Conservation (phyloP, 306 rosid species). For the Sophora flavescens region DNA sequence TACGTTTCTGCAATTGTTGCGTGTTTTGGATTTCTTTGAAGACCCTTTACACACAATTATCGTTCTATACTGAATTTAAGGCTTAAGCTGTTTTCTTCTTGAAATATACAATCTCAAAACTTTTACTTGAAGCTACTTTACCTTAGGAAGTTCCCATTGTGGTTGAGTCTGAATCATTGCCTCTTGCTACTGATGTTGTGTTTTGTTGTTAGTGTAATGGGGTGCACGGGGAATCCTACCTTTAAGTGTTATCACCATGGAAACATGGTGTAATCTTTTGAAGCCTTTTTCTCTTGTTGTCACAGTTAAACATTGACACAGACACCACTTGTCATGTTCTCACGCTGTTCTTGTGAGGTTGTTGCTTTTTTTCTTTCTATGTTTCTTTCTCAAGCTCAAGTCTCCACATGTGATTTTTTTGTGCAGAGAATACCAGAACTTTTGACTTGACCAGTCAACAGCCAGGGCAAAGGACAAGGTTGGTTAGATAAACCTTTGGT, state of each 20-base stretch:
- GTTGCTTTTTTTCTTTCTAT: slow-evolving; percentile 47
- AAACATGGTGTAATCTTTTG: slow-evolving; percentile 50
- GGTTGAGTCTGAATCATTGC: slow-evolving; percentile 37
- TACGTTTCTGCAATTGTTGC: slow-evolving; percentile 57
- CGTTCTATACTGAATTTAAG: slow-evolving; percentile 32
- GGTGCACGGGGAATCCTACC: slow-evolving; percentile 49
- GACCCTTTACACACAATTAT: slow-evolving; percentile 63
- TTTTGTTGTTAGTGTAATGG: slow-evolving; percentile 42
- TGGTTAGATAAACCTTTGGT: slow-evolving; percentile 45
- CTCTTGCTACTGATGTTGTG: slow-evolving; percentile 41
- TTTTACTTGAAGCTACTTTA: slow-evolving; percentile 51
- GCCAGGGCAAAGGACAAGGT: slow-evolving; percentile 62
- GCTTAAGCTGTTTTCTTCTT: slow-evolving; percentile 38
- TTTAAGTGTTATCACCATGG: slow-evolving; percentile 44
- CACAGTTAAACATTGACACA: slow-evolving; percentile 50
- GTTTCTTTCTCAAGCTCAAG: slow-evolving; percentile 50
- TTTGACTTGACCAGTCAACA: slow-evolving; percentile 57
- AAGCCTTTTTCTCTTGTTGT: slow-evolving; percentile 48
- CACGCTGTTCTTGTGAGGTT: slow-evolving; percentile 80
- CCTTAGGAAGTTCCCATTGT: slow-evolving; percentile 36
- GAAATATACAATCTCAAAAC: slow-evolving; percentile 40
- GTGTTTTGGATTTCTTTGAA: slow-evolving; percentile 52
- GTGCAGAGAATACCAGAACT: slow-evolving; percentile 63
- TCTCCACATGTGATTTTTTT: slow-evolving; percentile 49
- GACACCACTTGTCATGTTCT: slow-evolving; percentile 61